Base-by-base conservation (phyloP, 805 yeast species). In the Pichia paraexigua region DNA sequence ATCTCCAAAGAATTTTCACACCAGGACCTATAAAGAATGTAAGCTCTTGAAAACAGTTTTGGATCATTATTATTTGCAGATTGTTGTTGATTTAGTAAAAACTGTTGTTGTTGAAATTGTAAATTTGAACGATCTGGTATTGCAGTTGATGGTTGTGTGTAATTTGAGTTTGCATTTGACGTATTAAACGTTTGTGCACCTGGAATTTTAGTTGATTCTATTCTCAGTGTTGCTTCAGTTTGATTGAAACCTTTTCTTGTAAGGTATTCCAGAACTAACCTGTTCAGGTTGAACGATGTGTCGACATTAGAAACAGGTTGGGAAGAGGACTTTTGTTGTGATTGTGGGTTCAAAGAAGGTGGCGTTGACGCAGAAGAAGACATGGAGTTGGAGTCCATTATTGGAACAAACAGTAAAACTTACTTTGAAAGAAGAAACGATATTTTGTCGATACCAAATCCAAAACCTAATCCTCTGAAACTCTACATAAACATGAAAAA, bases 221-320 rank as follows among this genome's bases (percentile, higher is more conserved):
- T 80, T 55, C 99, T 79, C 47, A 94, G 75, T 84, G 91, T 87
- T 2, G 96, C 90, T 66, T 94, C 99, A 0, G 99, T 92, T 58
- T 85, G 82, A 59, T 87, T 91, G 63, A 89, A 94, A 2, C 99
- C 99, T 66, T 91, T 90, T 62, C 94, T 92, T 65, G 83, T 86
- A 58, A 94, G 75, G 61, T 92, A 94, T 60, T 94, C 99, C 61
- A 94, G 74, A 35, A 94, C 98, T 63, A 94, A 88, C 56, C 94
- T 82, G 54, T 82, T 80, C 56, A 76, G 80, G 8, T 65, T 67
- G 47, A 47, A 46, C 1, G 53, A 48, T 5, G 41, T 7, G 9
- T 49, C 61, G 59, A 37, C 53, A 56, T 50, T 56, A 56, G 53
- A n/a, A 11, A 18, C 17, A 6, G 41, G 24, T 41, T 35, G 39